phyloP scores from a whole-genome alignment of 495 filamentous ascomycete genomes.

The Bathelium albidoporum region DNA sequence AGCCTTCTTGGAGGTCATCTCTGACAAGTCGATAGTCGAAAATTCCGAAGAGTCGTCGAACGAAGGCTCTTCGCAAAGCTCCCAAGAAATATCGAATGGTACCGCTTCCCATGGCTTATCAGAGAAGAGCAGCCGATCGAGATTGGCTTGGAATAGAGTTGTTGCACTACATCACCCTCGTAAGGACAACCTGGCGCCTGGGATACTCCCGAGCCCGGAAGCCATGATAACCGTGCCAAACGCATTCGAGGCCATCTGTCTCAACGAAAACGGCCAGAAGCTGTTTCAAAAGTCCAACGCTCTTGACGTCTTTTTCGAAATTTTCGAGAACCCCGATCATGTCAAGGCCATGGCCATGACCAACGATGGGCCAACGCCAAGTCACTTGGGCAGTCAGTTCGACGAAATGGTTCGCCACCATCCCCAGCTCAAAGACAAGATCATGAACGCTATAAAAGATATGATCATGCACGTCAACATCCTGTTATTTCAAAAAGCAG shows the following conservation, averaged over 20 bases:
- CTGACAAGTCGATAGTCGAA: conserved; percentile 41
- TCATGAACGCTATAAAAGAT: conserved; percentile 67
- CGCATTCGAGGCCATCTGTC: conserved; percentile 85
- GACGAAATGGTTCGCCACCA: conserved; percentile 94
- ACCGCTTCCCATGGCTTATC: background rate
- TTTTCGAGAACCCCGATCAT: conserved; percentile 86
- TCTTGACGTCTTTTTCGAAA: conserved; percentile 77
- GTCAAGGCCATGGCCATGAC: conserved; percentile 71
- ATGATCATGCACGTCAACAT: conserved; percentile 72
- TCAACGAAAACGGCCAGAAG: conserved; percentile 80
- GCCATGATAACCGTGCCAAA: conserved; percentile 75
- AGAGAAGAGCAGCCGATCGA: background rate
- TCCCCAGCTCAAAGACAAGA: conserved; percentile 64
- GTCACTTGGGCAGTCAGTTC: conserved; percentile 66
- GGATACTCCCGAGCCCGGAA: conserved; percentile 75
- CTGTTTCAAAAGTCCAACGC: conserved; percentile 78
- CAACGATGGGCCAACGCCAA: conserved; percentile 55
- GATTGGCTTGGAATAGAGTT: background rate
- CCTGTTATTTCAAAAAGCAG: conserved; percentile 57
- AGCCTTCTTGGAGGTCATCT: conserved; percentile 70
- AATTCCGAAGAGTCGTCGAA: conserved; percentile 27
- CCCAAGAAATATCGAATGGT: conserved; percentile 10
- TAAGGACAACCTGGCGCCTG: conserved; percentile 44
- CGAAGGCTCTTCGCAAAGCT: conserved; percentile 23
- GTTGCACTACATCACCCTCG: background rate